Base-by-base conservation (phyloP, 75 land plant species). In the Pinus taeda region DNA sequence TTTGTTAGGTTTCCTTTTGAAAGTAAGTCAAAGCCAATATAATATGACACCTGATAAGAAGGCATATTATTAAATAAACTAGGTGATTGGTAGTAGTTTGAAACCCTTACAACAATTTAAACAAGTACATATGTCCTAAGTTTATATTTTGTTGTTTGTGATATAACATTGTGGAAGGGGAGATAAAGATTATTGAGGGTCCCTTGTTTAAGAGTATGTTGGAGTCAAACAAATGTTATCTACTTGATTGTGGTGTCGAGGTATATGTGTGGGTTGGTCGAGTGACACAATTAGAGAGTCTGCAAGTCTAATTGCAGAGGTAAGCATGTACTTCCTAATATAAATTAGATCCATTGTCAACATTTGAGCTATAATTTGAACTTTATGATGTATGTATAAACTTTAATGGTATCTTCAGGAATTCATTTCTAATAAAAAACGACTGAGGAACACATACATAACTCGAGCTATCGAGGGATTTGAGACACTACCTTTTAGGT, bases 201-300 rank as follows among this genome's bases (percentile, higher is more conserved):
- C 57, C 85, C 45, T 76, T 93, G 56, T 67, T 39, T 0, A 89
- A 66, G 79, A 83, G 67, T 0, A 18, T 83, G 66, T 74, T 93
- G 71, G 66, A 61, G 17, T 33, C 81, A 60, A 57, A 91, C 64
- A 91, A 87, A 61, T 93, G 95, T 79, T 93, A 93, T 75, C 33
- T 93, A 75, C 60, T 93, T 37, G 95, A 93, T 72, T 90, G 89
- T 83, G 87, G 66, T 13, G 11, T 60, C 57, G 84, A 87, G 60
- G 22, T 89, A 21, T 89, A 77, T 73, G 80, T 91, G 42, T 93
- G 96, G 96, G 81, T 87, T 86, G 96, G 96, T 55, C 88, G 85
- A 72, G 82, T 56, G 69, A 91, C 92, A 15, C 71, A 74, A 3
- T 15, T 91, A 11, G 67, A 76, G 53, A 89, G 73, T 55, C 59